These are phyloP conservation scores for Suhomyces coccinellae DNA, from an alignment of 1,139 yeast species.

Conservation along the genomic window DNA sequence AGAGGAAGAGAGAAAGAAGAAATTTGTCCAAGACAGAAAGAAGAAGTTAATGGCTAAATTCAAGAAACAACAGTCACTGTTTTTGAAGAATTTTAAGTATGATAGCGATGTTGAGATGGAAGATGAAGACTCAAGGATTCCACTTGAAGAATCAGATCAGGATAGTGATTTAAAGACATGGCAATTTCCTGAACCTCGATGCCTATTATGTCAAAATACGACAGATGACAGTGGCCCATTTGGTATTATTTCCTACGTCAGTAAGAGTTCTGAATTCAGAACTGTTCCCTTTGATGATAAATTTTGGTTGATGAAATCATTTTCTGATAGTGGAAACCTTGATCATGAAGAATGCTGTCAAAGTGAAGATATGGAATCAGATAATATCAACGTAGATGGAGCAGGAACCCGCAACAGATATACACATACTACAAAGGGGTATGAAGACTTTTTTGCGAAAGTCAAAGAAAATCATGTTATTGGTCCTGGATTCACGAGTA, in stretches of 20 bases:
- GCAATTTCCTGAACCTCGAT: conserved; percentile 77
- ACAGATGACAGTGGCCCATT: conserved; percentile 67
- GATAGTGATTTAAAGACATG: conserved; percentile 35
- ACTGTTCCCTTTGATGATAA: conserved; percentile 61
- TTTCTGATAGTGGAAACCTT: conserved; percentile 53
- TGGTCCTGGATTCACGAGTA: conserved; percentile 70
- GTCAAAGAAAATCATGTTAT: conserved; percentile 45
- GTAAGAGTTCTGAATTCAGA: conserved; percentile 61
- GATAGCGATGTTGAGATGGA: conserved; percentile 37
- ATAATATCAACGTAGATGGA: background rate
- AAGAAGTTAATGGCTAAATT: conserved; percentile 74
- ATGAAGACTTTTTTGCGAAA: conserved; percentile 40
- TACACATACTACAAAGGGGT: conserved; percentile 23
- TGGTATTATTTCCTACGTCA: conserved; percentile 67
- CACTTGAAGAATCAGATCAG: conserved; percentile 18
- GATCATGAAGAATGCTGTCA: conserved; percentile 35
- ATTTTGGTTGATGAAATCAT: conserved; percentile 68
- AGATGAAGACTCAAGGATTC: conserved; percentile 5
- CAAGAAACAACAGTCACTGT: conserved; percentile 72
- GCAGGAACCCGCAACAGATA: conserved; percentile 14
- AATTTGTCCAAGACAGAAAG: conserved; percentile 71
- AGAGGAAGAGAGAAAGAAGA: conserved; percentile 60
- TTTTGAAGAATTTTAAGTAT: conserved; percentile 52
- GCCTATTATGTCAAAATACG: conserved; percentile 88
- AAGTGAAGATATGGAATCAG: background rate